phyloP scores from a whole-genome alignment of 1,139 yeast species.

The Saccharomyces hybrid region DNA sequence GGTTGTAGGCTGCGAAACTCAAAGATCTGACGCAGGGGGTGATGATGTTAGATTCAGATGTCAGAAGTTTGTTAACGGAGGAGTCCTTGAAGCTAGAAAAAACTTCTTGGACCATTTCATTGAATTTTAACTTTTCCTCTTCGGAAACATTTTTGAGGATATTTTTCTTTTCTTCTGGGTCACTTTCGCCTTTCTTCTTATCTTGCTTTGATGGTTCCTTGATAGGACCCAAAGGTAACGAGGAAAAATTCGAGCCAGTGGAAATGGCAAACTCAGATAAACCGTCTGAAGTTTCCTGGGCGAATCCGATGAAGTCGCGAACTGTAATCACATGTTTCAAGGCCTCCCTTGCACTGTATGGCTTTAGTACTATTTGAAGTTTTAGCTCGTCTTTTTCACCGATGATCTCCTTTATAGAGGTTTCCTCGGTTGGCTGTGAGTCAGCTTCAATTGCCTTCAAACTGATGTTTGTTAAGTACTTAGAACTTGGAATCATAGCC shows the following conservation, averaged over 20 bases:
- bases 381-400: constrained; percentile 15
- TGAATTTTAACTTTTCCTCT: constrained; percentile 29
- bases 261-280: constrained; percentile 30
- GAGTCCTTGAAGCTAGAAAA: constrained; percentile 17
- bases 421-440: constrained; percentile 14
- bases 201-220: constrained; percentile 16
- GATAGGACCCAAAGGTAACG: constrained; percentile 21
- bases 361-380: constrained; percentile 20
- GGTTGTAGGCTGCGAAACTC: constrained; percentile 78
- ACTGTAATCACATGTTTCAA: constrained; percentile 28
- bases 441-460: constrained; percentile 15
- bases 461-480: constrained; percentile 24
- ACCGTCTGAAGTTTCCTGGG: constrained; percentile 27
- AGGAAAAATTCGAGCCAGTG: constrained; percentile 26
- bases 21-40: constrained; percentile 43
- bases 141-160: constrained; percentile 25
- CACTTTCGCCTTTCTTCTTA: constrained; percentile 10
- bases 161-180: constrained; percentile 14
- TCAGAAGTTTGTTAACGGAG: constrained; percentile 16
- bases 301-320: constrained; percentile 32
- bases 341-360: constrained; percentile 28
- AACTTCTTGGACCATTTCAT: constrained; percentile 24
- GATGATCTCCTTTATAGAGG: constrained; percentile 18
- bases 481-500: constrained; percentile 22
- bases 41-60: constrained; percentile 25